Evolutionary conservation across 2,329 filamentous ascomycete species (phyloP).

Genomic region (Teratosphaeria nubilosa): DNA sequence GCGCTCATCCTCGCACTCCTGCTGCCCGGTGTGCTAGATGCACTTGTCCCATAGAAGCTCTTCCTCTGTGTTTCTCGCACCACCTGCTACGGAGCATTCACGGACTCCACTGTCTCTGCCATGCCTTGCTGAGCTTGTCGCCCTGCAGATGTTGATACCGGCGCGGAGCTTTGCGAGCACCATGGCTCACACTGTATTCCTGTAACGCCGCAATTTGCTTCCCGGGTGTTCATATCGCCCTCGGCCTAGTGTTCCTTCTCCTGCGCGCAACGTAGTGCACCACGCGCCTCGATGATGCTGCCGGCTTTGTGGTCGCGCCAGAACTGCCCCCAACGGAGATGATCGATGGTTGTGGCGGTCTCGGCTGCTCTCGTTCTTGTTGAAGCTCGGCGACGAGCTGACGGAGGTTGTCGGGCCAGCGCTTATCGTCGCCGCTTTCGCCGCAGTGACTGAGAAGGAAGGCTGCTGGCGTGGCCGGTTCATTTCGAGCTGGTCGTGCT

Average conservation of each 20-base stretch:
- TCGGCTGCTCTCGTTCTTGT: not conserved
- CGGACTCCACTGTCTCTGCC: not conserved
- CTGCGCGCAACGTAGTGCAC: not conserved
- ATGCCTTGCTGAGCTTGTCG: not conserved
- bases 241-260: not conserved
- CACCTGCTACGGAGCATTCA: not conserved
- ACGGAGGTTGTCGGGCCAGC: not conserved
- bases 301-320: not conserved
- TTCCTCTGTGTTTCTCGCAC: not conserved
- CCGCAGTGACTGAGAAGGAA: not conserved
- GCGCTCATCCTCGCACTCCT: not conserved
- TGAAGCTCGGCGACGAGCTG: not conserved
- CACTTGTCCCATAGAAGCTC: not conserved
- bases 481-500: not conserved
- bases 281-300: not conserved
- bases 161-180: no score
- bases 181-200: no score
- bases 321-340: not conserved
- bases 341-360: not conserved
- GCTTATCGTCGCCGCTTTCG: not conserved
- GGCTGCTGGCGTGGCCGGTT: not conserved
- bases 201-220: no score
- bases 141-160: no score
- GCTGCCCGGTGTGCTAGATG: not conserved
- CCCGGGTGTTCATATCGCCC: not conserved